A percentile compares a stretch with the other conserved stretches of the same genome.
Conservation (phyloP, 192 early-diverging fungal species). For the Geosiphon pyriformis region DNA sequence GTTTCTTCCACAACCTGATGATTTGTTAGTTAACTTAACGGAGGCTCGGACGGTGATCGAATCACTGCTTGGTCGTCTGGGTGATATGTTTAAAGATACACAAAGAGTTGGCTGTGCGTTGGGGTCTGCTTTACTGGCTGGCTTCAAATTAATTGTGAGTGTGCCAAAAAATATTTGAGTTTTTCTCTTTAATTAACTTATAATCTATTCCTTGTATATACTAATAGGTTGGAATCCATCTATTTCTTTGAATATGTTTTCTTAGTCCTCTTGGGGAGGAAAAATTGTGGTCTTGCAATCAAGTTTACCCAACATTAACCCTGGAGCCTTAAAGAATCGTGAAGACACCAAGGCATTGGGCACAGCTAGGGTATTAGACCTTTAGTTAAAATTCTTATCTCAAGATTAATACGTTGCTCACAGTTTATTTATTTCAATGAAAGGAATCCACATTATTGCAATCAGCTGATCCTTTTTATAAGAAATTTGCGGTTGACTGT, state of each 20-base stretch:
- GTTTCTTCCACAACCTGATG: slow-evolving; percentile 83
- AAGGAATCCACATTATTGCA: slow-evolving; percentile 78
- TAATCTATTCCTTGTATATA: neutral
- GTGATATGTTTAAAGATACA: slow-evolving; percentile 83
- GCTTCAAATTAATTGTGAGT: slow-evolving; percentile 71
- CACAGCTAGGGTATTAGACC: slow-evolving; percentile 63
- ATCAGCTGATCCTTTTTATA: slow-evolving; percentile 85
- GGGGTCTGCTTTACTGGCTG: slow-evolving; percentile 78
- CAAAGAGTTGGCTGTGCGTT: slow-evolving; percentile 72
- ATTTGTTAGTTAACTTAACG: slow-evolving; percentile 81
- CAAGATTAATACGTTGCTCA: slow-evolving; percentile 5
- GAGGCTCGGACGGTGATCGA: slow-evolving; percentile 77
- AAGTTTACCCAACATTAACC: slow-evolving; percentile 75
- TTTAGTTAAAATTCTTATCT: neutral
- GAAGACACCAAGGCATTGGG: slow-evolving; percentile 85
- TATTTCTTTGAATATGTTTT: slow-evolving; percentile 3
- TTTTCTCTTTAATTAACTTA: neutral
- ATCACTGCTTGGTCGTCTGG: slow-evolving; percentile 63
- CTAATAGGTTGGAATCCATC: no score
- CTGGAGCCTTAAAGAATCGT: slow-evolving; percentile 74
- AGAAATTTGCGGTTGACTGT: slow-evolving; percentile 85
- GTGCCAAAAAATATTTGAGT: neutral
- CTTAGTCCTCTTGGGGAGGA: slow-evolving; percentile 72
- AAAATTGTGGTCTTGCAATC: slow-evolving; percentile 83
- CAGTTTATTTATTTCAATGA: neutral